Evolutionary conservation across 441 rosid species (phyloP).

Genomic region (Pelargonium fulgidum): DNA sequence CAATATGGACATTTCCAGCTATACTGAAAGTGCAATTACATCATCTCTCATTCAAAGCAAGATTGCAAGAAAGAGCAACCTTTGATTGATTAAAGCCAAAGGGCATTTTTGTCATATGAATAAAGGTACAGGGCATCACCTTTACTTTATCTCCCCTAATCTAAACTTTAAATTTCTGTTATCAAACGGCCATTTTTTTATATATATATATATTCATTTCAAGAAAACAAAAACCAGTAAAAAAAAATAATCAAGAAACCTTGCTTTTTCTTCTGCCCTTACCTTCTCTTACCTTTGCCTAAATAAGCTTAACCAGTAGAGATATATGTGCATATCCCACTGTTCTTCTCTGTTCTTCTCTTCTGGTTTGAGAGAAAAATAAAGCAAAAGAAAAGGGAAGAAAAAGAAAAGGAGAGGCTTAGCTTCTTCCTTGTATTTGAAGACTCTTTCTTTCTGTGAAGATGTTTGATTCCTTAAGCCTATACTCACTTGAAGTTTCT

Average conservation of each 20-base stretch:
- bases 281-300: conserved; percentile 21
- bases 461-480: conserved; percentile 46
- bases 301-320: conserved; percentile 21
- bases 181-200: conserved; percentile 33
- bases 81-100: conserved; percentile 47
- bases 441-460: conserved; percentile 35
- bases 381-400: conserved; percentile 21
- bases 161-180: conserved; percentile 45
- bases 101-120: conserved; percentile 39
- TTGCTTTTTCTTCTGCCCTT: conserved; percentile 11
- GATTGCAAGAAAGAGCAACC: conserved; percentile 23
- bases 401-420: conserved; percentile 36
- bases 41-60: conserved; percentile 44
- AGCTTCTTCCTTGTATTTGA: conserved; percentile 51
- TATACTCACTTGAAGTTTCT: conserved; percentile 36
- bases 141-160: conserved; percentile 35
- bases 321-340: conserved; percentile 15
- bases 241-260: background rate
- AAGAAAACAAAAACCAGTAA: background rate
- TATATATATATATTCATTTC: conserved; percentile 8
- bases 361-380: conserved; percentile 23
- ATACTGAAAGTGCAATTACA: conserved; percentile 39
- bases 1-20: conserved; percentile 32
- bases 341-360: conserved; percentile 19
- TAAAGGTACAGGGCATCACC: conserved; percentile 31